phyloP scores from a whole-genome alignment of 2,329 filamentous ascomycete genomes.

The Beauveria asiatica region DNA sequence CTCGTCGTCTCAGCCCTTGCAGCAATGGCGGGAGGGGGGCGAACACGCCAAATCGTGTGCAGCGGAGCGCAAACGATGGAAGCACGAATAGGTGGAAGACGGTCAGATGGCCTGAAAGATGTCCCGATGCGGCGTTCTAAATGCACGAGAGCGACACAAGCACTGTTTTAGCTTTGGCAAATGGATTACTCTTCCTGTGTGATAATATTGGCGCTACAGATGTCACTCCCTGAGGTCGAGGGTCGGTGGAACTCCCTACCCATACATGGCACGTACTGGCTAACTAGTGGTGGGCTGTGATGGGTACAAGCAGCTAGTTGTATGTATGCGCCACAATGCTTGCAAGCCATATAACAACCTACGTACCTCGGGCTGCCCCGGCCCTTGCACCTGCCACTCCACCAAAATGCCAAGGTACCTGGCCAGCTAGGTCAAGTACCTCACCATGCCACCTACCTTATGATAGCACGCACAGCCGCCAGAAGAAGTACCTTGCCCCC shows the following conservation, averaged over 20 bases:
- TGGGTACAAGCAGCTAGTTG: background rate
- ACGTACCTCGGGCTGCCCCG: background rate
- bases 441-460: background rate
- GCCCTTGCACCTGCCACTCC: background rate
- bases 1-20: conserved; percentile 1
- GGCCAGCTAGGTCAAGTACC: background rate
- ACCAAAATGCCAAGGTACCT: too few relatives aligned
- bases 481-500: background rate
- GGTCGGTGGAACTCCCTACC: conserved; percentile 3
- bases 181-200: conserved; percentile 1
- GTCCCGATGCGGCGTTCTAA: background rate
- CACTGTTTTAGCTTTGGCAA: background rate
- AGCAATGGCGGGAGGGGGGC: background rate
- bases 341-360: background rate
- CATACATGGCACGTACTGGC: background rate
- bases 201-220: background rate
- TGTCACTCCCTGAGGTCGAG: conserved; percentile 6
- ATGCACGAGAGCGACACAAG: background rate
- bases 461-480: background rate
- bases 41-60: background rate
- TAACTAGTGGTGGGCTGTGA: conserved; percentile 1
- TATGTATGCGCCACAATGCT: background rate
- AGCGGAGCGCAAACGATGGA: background rate
- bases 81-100: background rate
- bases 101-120: background rate